phyloP scores from a whole-genome alignment of 306 rosid species.

The Calophaca sinica region DNA sequence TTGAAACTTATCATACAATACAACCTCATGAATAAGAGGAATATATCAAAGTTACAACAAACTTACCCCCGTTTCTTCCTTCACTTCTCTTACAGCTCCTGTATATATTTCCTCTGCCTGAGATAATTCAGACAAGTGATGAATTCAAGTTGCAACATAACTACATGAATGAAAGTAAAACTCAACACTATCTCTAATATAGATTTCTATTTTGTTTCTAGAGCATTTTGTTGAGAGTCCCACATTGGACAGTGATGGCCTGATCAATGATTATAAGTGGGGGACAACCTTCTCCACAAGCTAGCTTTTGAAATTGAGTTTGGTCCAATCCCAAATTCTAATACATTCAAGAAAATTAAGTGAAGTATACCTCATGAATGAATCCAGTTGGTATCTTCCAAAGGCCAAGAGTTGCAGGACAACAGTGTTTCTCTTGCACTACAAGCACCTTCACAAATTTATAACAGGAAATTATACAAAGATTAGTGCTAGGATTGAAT shows the following conservation, averaged over 20 bases:
- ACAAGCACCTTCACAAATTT: constrained; percentile 76
- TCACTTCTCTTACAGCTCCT: constrained; percentile 96
- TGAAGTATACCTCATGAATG: constrained; percentile 74
- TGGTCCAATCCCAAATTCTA: neutral
- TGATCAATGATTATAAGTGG: too few relatives aligned
- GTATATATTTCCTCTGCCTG: constrained; percentile 92
- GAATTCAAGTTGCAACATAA: constrained; percentile 26
- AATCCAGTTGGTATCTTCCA: constrained; percentile 99
- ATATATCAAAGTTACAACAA: constrained; percentile 1
- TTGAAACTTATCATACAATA: neutral
- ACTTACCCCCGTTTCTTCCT: constrained; percentile 96
- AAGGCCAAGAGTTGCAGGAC: constrained; percentile 61
- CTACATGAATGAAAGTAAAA: constrained; percentile 4
- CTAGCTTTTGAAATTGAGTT: too few relatives aligned
- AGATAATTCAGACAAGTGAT: constrained; percentile 41
- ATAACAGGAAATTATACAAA: constrained; percentile 24
- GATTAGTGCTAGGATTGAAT: constrained; percentile 3
- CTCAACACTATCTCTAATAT: constrained; percentile 27
- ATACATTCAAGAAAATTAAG: neutral
- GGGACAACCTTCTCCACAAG: too few relatives aligned
- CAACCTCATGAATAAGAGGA: constrained; percentile 20
- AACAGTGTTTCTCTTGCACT: constrained; percentile 91
- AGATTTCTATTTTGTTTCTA: neutral
- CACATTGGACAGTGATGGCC: too few relatives aligned
- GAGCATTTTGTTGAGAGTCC: too few relatives aligned